A percentile compares a stretch with the other conserved stretches of the same genome.
These are phyloP conservation scores for Blastobotrys capitulatus DNA, from an alignment of 1,139 yeast genomes.

Conservation along the genomic window DNA sequence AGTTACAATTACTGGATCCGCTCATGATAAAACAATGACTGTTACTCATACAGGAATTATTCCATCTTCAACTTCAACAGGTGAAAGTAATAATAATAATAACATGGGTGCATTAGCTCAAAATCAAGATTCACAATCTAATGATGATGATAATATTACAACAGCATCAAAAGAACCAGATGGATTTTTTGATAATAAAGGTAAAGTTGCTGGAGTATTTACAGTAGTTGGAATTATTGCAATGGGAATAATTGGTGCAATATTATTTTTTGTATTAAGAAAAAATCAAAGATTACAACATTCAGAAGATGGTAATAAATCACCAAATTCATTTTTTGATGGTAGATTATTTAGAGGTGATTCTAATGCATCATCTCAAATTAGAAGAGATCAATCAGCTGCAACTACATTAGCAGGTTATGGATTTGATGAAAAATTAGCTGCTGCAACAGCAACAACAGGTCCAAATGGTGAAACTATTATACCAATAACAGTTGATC, in stretches of 20 bases:
- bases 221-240: constrained; percentile 60
- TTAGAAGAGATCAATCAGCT: constrained; percentile 23
- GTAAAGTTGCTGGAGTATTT: constrained; percentile 70
- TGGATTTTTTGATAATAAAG: constrained; percentile 49
- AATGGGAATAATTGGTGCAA: constrained; percentile 36
- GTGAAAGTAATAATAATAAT: constrained; percentile 1
- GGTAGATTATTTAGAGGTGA: constrained; percentile 11
- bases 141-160: constrained; percentile 23
- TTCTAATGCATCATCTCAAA: constrained; percentile 1
- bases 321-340: constrained; percentile 10
- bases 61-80: neutral
- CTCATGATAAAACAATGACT: constrained; percentile 8
- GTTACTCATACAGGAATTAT: neutral
- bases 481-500: constrained; percentile 52
- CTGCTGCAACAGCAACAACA: neutral
- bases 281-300: constrained; percentile 21
- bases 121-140: constrained; percentile 12
- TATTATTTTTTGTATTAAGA: constrained; percentile 27
- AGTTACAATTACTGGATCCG: constrained; percentile 23
- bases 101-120: constrained; percentile 12
- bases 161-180: constrained; percentile 13
- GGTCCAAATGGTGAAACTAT: constrained; percentile 14
- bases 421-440: constrained; percentile 25
- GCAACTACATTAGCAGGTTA: constrained; percentile 24
- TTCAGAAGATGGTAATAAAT: constrained; percentile 17